Conservation (phyloP, 495 filamentous ascomycete genomes). For the Pseudomonodictys pantanalensis region DNA sequence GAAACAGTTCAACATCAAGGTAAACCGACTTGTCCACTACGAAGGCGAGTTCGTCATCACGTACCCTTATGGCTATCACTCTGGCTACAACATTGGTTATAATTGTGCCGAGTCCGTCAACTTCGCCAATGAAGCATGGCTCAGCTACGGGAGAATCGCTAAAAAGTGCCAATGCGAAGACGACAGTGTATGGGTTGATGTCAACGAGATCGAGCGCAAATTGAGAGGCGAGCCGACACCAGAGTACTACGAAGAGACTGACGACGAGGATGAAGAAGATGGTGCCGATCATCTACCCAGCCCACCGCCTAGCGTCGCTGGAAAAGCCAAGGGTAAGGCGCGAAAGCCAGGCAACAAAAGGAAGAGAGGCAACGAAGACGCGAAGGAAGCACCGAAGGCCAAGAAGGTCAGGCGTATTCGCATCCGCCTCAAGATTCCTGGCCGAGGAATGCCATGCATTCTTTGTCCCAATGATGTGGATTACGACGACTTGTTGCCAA, state of each 20-base stretch:
- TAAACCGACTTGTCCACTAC: slow-evolving; percentile 92
- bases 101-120: slow-evolving; percentile 99
- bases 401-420: slow-evolving; percentile 72
- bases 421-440: slow-evolving; percentile 63
- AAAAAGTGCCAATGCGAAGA: slow-evolving; percentile 94
- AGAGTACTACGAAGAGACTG: slow-evolving; percentile 79
- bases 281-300: slow-evolving; percentile 71
- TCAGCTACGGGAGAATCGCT: slow-evolving; percentile 92
- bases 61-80: slow-evolving; percentile 97
- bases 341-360: slow-evolving; percentile 50
- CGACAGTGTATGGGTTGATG: slow-evolving; percentile 98
- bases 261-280: slow-evolving; percentile 70
- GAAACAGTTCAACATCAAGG: slow-evolving; percentile 84
- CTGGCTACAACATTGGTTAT: slow-evolving; percentile 95
- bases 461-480: slow-evolving; percentile 91
- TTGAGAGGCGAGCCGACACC: slow-evolving; percentile 84
- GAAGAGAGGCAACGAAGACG: slow-evolving; percentile 53
- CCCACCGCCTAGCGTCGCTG: slow-evolving; percentile 70
- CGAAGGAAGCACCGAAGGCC: slow-evolving; percentile 52
- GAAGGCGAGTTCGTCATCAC: slow-evolving; percentile 99
- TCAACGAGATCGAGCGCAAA: slow-evolving; percentile 90
- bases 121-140: slow-evolving; percentile 91
- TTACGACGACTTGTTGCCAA: slow-evolving; percentile 77
- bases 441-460: slow-evolving; percentile 76
- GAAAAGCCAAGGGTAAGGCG: slow-evolving; percentile 51